Percentiles rank a stretch among this genome's conserved stretches.
phyloP scores from a whole-genome alignment of 1,139 yeast genomes.

The Diutina catenulata region DNA sequence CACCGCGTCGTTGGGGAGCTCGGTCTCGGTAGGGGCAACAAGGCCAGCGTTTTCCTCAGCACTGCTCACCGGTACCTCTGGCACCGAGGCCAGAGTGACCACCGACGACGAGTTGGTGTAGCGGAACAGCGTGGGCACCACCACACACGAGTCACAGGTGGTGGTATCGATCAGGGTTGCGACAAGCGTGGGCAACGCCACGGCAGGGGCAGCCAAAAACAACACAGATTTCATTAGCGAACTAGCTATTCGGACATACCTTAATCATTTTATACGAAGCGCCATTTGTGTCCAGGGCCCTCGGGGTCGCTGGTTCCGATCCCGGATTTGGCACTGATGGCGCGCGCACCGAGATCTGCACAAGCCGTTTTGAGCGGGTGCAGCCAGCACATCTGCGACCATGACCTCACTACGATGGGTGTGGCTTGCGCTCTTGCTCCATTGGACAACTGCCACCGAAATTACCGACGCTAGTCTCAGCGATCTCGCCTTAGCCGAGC shows the following conservation, averaged over 20 bases:
- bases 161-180: neutral
- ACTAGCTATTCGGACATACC: neutral
- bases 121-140: neutral
- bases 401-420: neutral
- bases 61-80: too few relatives aligned
- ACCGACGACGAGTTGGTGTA: neutral
- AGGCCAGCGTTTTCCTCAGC: too few relatives aligned
- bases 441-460: neutral
- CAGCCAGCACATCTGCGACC: neutral
- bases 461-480: neutral
- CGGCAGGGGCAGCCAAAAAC: slow-evolving; percentile 2
- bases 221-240: slow-evolving; percentile 2
- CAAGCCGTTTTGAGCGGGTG: too few relatives aligned
- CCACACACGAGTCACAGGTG: neutral
- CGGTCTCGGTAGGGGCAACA: too few relatives aligned
- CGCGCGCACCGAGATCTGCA: too few relatives aligned
- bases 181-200: slow-evolving; percentile 1
- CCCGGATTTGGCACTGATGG: neutral
- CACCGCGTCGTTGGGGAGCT: too few relatives aligned
- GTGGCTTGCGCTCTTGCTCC: slow-evolving; percentile 3
- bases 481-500: neutral
- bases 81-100: neutral
- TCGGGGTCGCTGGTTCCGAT: neutral
- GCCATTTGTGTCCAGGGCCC: neutral
- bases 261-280: neutral